Evolutionary conservation across 1,139 yeast genomes (phyloP).

Genomic region (Hansenula sp.): DNA sequence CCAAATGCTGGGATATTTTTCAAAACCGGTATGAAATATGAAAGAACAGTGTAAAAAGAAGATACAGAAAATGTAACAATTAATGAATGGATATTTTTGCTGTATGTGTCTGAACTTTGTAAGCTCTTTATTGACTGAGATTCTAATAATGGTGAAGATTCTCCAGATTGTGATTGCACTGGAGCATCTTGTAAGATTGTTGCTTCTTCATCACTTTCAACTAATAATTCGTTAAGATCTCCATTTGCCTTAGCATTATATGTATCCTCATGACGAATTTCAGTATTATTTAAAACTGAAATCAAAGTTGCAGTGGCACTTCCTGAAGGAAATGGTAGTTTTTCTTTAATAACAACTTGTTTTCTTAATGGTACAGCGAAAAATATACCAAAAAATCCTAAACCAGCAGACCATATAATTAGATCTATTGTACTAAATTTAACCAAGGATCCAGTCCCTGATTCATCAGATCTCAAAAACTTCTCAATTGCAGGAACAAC

Average conservation of each 20-base stretch:
- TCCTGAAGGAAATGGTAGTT: slow-evolving; percentile 91
- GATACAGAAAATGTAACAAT: slow-evolving; percentile 61
- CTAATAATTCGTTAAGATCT: slow-evolving; percentile 27
- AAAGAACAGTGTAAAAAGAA: slow-evolving; percentile 61
- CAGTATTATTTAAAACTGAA: slow-evolving; percentile 75
- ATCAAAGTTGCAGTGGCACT: slow-evolving; percentile 93
- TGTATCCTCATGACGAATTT: slow-evolving; percentile 41
- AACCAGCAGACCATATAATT: slow-evolving; percentile 76
- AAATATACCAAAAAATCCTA: slow-evolving; percentile 92
- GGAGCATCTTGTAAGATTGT: not conserved
- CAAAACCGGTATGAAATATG: slow-evolving; percentile 72
- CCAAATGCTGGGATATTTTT: slow-evolving; percentile 79
- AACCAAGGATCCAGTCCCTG: slow-evolving; percentile 48
- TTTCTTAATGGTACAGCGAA: slow-evolving; percentile 86
- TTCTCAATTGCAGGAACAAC: slow-evolving; percentile 96
- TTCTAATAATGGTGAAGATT: slow-evolving; percentile 21
- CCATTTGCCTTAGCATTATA: slow-evolving; percentile 18
- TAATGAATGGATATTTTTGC: slow-evolving; percentile 55
- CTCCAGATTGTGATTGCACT: slow-evolving; percentile 4
- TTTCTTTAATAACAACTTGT: slow-evolving; percentile 81
- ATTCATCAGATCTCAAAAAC: slow-evolving; percentile 71
- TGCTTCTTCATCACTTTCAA: slow-evolving; percentile 18
- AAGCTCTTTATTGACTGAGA: slow-evolving; percentile 26
- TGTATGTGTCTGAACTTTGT: slow-evolving; percentile 33
- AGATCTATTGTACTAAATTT: slow-evolving; percentile 42